A percentile compares a stretch with the other conserved stretches of the same genome.
These are phyloP conservation scores for Ambrosia artemisiifolia DNA, from an alignment of 129 eudicot species.

Conservation along the genomic window DNA sequence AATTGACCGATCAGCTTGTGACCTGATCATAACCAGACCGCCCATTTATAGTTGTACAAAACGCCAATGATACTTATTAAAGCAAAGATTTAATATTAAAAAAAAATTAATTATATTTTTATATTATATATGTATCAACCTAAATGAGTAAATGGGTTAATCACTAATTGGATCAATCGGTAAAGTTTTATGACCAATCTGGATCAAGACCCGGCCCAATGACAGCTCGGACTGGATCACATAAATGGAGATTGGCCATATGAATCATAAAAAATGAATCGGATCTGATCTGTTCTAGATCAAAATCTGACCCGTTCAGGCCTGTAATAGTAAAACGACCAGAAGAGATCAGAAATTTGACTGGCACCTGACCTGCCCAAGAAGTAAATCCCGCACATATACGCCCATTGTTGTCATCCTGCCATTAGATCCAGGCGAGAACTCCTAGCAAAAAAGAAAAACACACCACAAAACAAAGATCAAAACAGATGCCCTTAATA, in stretches of 20 bases:
- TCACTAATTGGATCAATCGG: background rate
- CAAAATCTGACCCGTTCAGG: background rate
- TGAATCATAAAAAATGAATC: background rate
- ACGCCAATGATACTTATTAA: background rate
- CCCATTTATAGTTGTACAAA: background rate
- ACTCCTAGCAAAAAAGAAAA: conserved; percentile 53
- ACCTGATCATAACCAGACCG: background rate
- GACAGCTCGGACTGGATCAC: background rate
- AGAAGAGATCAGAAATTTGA: conserved; percentile 12
- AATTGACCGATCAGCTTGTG: background rate
- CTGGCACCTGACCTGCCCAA: conserved; percentile 88
- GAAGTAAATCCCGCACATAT: conserved; percentile 88
- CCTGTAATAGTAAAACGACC: background rate
- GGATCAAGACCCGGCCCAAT: background rate
- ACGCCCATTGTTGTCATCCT: conserved; percentile 96
- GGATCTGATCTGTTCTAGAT: background rate
- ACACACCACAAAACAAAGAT: background rate
- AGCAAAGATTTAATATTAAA: background rate
- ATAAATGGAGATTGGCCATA: background rate
- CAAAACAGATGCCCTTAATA: background rate
- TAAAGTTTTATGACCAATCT: background rate
- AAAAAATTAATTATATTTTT: background rate
- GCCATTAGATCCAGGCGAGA: conserved; percentile 91
- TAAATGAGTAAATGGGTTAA: background rate
- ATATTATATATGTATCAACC: background rate